A percentile compares a stretch with the other conserved stretches of the same genome.
Evolutionary conservation across 768 basidiomycete genomes (phyloP).

Genomic region (Boletus sp.): DNA sequence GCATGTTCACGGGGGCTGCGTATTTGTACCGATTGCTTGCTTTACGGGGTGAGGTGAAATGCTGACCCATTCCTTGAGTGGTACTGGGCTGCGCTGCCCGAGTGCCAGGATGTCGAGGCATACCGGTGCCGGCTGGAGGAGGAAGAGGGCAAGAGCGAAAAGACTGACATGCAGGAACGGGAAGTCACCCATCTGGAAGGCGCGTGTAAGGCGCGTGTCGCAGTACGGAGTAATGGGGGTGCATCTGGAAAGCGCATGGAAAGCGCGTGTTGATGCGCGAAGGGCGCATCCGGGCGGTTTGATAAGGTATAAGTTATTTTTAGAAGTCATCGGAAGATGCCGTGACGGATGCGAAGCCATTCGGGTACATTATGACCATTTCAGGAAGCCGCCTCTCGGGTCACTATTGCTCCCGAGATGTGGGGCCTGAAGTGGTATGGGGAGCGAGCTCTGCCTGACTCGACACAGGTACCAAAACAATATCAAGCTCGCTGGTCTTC

Average conservation of each 20-base stretch:
- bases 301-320: background rate
- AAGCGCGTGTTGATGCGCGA: background rate
- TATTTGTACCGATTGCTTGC: background rate
- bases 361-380: background rate
- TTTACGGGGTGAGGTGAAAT: background rate
- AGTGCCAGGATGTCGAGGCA: background rate
- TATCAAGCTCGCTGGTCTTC: slow-evolving; percentile 8
- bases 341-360: background rate
- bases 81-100: background rate
- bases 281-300: background rate
- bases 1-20: background rate
- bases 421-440: background rate
- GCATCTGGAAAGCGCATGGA: background rate
- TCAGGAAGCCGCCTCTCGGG: background rate
- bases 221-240: no score
- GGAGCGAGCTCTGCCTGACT: background rate
- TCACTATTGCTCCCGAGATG: background rate
- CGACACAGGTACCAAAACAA: slow-evolving; percentile 2
- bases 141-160: background rate
- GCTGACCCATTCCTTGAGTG: background rate
- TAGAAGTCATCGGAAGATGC: background rate
- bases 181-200: no score
- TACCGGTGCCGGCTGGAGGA: background rate
- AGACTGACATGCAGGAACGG: no score
- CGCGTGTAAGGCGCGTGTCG: no score